phyloP scores from a whole-genome alignment of 176 grass and related monocot genomes.

The Eragrostis curvula region DNA sequence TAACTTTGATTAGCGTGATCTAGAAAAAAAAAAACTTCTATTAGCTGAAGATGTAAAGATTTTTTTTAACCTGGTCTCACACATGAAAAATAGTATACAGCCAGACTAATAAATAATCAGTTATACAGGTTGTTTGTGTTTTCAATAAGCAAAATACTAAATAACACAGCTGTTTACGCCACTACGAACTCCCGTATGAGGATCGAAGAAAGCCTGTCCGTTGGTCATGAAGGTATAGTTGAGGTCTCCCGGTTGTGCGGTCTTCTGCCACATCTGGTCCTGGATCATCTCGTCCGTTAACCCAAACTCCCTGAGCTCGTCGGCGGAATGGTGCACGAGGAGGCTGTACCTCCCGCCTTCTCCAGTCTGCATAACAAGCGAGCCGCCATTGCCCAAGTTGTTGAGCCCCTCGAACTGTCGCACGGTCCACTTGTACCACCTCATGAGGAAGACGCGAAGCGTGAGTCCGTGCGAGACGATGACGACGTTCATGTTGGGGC shows the following conservation, averaged over 20 bases:
- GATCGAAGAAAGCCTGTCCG: constrained; percentile 58
- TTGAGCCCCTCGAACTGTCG: constrained; percentile 61
- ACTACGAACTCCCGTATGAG: neutral
- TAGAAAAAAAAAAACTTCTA: too few species aligned
- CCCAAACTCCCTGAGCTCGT: constrained; percentile 60
- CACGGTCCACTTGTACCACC: constrained; percentile 92
- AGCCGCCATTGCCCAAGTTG: constrained; percentile 64
- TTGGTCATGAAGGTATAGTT: constrained; percentile 74
- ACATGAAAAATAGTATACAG: too few species aligned
- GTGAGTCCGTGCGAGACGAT: too few species aligned
- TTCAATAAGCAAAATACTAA: too few species aligned
- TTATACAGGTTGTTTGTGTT: too few species aligned
- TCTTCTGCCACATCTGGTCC: constrained; percentile 82
- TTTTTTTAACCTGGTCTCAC: too few species aligned
- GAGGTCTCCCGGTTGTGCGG: constrained; percentile 59
- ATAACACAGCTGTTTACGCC: too few species aligned
- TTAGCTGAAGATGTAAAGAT: too few species aligned
- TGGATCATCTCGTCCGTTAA: constrained; percentile 66
- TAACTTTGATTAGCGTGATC: too few species aligned
- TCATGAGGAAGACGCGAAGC: constrained; percentile 33
- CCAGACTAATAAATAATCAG: too few species aligned
- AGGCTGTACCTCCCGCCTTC: constrained; percentile 68
- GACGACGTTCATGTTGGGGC: too few species aligned
- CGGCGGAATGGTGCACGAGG: constrained; percentile 69
- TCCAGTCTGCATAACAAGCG: constrained; percentile 74